These are phyloP conservation scores for Aspergillus texensis DNA, from an alignment of 2,329 filamentous ascomycete species.

Conservation along the genomic window DNA sequence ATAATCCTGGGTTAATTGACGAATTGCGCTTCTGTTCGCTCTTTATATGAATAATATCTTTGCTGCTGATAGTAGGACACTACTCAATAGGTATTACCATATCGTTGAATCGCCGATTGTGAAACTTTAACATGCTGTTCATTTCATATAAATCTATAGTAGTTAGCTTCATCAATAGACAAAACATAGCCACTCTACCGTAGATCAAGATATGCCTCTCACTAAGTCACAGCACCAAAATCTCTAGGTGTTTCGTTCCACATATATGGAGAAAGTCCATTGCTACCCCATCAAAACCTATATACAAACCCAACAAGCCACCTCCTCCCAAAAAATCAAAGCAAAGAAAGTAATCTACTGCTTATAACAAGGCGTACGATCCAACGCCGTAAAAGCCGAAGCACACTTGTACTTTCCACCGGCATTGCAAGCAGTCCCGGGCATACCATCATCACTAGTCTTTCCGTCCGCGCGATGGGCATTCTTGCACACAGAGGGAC, in stretches of 20 bases:
- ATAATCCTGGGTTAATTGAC: neutral
- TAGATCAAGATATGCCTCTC: too few relatives aligned
- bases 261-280: too few relatives aligned
- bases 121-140: neutral
- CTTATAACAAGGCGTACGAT: constrained; percentile 5
- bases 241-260: too few relatives aligned
- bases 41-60: too few relatives aligned
- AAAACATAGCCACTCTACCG: neutral
- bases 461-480: constrained; percentile 10
- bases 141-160: neutral
- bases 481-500: constrained; percentile 3
- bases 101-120: too few relatives aligned
- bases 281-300: too few relatives aligned
- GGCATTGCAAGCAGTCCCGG: constrained; percentile 10
- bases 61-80: too few relatives aligned
- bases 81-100: too few relatives aligned
- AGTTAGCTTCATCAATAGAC: neutral
- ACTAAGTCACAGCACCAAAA: too few relatives aligned
- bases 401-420: constrained; percentile 10
- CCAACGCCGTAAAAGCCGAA: constrained; percentile 6
- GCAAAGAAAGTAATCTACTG: neutral
- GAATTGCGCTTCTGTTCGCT: neutral
- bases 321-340: too few relatives aligned
- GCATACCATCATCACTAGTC: constrained; percentile 3
- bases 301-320: neutral